Base-by-base conservation (phyloP, 2,329 filamentous ascomycete species). In the Aspergillus carbonarius region DNA sequence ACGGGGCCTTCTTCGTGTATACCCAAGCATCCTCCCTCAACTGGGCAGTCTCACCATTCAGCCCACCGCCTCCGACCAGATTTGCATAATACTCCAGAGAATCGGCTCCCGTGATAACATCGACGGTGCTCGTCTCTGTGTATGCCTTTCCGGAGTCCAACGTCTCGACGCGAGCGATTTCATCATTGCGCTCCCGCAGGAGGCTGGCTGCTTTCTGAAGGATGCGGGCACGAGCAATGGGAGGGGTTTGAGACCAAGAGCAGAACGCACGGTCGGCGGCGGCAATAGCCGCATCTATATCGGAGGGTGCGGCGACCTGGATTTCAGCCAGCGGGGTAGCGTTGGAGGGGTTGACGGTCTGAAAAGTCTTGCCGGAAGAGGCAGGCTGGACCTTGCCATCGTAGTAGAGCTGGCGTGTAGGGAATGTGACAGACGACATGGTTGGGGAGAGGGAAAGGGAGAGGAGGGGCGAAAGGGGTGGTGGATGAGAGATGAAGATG, bases 71-170 rank as follows among this genome's bases (percentile, higher is more conserved):
- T 23, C 88, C 90, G 46, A 93, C 85, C 55, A 92, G 79, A 69
- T 91, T 90, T 59, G 91, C 91, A 74, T 90, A 96, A 79, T 92
- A 96, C 74, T 95, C 91, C 60, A 96, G 82, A 30, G 93, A 90
- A 73, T 96, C 92, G 23, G 89, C 90, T 49, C 92, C 91, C 0
- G 91, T 95, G 42, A 88, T 83, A 20, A 96, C 82, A 71, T 96
- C 92, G 27, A 96, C 91, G 0, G 88, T 87, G 54, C 88, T 90
- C 3, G 92, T 96, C 76, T 96, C 92, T 3, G 88, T 89, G 75
- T 84, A 93, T 7, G 92, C 86, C 75, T 96, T 96, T 71, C 92
- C 92, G 0, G 92, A 96, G 74, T 96, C 92, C 69, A 88, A 81
- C 1, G 91, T 96, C 78, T 96, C 92, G 57, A 91, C 80, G 57